Evolutionary conservation across 306 rosid genomes (phyloP), one percentile per base, ranked within the genome.

Genomic region (Begonia masoniana): DNA sequence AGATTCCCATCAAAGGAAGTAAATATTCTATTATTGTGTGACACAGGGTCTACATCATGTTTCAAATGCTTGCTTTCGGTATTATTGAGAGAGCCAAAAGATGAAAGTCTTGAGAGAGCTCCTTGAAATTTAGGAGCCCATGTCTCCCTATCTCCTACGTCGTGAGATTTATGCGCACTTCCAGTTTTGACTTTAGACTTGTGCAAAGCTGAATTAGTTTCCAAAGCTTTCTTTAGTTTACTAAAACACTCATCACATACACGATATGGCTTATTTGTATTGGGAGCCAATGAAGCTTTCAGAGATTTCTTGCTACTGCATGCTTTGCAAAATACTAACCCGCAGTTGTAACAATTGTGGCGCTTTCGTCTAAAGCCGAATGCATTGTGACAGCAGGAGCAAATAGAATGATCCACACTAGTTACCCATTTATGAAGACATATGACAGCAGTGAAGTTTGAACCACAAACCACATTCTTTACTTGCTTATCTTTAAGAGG

Each of bases 271-370:
- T 79, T 91, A 71, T 64, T 73, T 58, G 67, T 50, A 71, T 68
- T 73, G 35, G 99, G 96, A 78, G 97, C 96, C 59, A 91, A 79
- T 59, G 97, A 76, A 69, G 97, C 96, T 74, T 79, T 91, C 49
- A 63, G 64, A 67, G 88, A 79, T 77, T 81, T 91, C 74, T 64
- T 83, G 74, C 76, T 78, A 70, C 88, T 81, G 82, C 97, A 91
- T 45, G 77, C 67, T 59, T 86, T 85, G 79, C 97, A 91, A 62
- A 83, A 91, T 46, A 91, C 96, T 49, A 85, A 74, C 42, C 97
- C 97, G 68, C 97, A 91, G 57, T 85, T 91, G 73, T 91, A 91
- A 73, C 97, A 91, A 60, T 91, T 91, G 73, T 85, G 94, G 57
- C 97, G 92, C 63, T 81, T 85, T 71, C 97, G 85, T 85, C 83